Conservation (phyloP, 345 rosid genomes). For the Geranium brycei region DNA sequence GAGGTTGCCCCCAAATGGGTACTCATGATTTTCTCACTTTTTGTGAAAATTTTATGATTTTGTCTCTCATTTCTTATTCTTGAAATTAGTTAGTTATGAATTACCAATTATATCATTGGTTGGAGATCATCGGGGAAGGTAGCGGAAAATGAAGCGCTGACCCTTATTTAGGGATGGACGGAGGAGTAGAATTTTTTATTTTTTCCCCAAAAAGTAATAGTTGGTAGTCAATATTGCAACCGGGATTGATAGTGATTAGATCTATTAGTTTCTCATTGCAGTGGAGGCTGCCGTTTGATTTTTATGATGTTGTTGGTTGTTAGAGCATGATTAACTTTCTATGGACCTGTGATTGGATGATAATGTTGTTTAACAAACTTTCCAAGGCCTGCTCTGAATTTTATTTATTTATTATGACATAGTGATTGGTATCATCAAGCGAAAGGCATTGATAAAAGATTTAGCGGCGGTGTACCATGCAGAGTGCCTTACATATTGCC, state of each 20-base stretch:
- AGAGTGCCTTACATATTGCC: slow-evolving; percentile 71
- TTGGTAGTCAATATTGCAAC: neutral
- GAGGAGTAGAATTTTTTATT: too few relatives aligned
- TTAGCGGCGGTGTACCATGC: slow-evolving; percentile 76
- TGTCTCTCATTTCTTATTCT: too few relatives aligned
- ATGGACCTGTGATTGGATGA: neutral
- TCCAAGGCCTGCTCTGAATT: neutral
- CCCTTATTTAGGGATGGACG: too few relatives aligned
- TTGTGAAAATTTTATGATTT: too few relatives aligned
- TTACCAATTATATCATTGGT: too few relatives aligned
- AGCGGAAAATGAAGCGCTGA: too few relatives aligned
- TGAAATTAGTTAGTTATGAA: too few relatives aligned
- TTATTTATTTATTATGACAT: neutral
- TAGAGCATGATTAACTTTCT: neutral
- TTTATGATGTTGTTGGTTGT: neutral
- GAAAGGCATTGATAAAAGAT: slow-evolving; percentile 85
- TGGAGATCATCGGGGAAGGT: too few relatives aligned
- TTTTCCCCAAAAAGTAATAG: too few relatives aligned
- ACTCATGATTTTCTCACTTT: too few relatives aligned
- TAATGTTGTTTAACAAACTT: too few relatives aligned
- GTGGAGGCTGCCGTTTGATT: neutral
- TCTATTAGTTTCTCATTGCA: neutral
- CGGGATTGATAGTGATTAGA: neutral
- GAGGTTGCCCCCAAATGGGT: too few relatives aligned
- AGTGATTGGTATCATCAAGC: slow-evolving; percentile 94